A percentile compares a stretch with the other conserved stretches of the same genome.
Evolutionary conservation across 2,329 filamentous ascomycete genomes (phyloP).

Genomic region (Cytospora leucostoma): DNA sequence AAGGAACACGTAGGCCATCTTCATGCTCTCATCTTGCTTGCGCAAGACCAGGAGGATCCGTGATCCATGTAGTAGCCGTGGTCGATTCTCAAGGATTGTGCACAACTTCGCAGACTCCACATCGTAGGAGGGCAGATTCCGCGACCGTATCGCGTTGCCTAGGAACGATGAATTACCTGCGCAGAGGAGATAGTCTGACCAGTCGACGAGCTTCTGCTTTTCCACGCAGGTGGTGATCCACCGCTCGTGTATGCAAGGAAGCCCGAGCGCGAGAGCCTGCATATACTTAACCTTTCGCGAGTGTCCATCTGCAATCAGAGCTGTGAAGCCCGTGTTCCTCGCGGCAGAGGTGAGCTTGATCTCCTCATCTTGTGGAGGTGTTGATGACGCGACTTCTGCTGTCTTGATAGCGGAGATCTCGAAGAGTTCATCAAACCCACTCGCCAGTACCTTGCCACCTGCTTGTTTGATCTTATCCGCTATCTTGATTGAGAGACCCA

Average conservation of each 20-base stretch:
- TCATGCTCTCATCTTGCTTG: slow-evolving; percentile 64
- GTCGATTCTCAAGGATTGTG: slow-evolving; percentile 60
- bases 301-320: slow-evolving; percentile 82
- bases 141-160: slow-evolving; percentile 74
- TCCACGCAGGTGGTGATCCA: slow-evolving; percentile 77
- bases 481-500: slow-evolving; percentile 48
- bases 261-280: slow-evolving; percentile 85
- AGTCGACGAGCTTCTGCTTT: slow-evolving; percentile 65
- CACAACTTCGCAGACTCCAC: slow-evolving; percentile 56
- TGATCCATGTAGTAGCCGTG: slow-evolving; percentile 63
- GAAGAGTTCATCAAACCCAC: slow-evolving; percentile 83
- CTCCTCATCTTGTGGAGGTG: slow-evolving; percentile 32
- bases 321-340: slow-evolving; percentile 70
- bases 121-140: slow-evolving; percentile 64
- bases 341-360: slow-evolving; percentile 59
- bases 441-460: slow-evolving; percentile 70
- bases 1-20: slow-evolving; percentile 76
- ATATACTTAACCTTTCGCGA: slow-evolving; percentile 90
- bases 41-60: slow-evolving; percentile 72
- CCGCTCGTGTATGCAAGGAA: slow-evolving; percentile 80
- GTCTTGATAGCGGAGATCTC: slow-evolving; percentile 45
- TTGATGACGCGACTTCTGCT: slow-evolving; percentile 36
- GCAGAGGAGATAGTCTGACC: slow-evolving; percentile 80
- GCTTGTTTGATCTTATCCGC: slow-evolving; percentile 65
- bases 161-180: slow-evolving; percentile 79